Conservation (phyloP, 1,284 basidiomycete species). For the Puccinia brachypodii region DNA sequence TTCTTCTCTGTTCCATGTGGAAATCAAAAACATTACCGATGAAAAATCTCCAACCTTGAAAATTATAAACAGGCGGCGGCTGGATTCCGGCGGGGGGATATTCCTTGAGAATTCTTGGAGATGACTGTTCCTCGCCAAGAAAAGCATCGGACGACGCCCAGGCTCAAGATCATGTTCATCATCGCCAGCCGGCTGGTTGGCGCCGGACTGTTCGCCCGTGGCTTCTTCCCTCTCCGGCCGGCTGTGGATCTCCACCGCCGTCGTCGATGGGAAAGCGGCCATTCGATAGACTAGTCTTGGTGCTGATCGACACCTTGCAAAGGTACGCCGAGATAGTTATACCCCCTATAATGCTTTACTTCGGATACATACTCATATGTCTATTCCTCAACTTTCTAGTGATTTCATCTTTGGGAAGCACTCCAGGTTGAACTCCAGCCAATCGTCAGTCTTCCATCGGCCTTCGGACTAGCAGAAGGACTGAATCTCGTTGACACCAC, state of each 20-base stretch:
- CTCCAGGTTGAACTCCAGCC: constrained; percentile 50
- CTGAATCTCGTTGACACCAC: background rate
- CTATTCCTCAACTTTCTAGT: constrained; percentile 18
- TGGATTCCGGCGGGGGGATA: no score
- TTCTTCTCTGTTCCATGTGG: no score
- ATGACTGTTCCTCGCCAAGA: background rate
- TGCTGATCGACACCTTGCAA: constrained; percentile 52
- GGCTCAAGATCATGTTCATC: constrained; percentile 1
- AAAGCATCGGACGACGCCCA: background rate
- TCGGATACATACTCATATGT: constrained; percentile 44
- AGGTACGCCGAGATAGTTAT: constrained; percentile 45
- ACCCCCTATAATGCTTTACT: constrained; percentile 41
- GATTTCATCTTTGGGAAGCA: constrained; percentile 50
- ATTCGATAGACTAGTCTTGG: constrained; percentile 51
- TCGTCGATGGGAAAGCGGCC: background rate
- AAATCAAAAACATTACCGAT: no score
- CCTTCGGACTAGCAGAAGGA: background rate
- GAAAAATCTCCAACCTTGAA: no score
- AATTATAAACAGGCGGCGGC: no score
- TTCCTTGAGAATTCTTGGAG: no score
- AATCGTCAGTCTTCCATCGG: constrained; percentile 41
- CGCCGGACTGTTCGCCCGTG: constrained; percentile 24
- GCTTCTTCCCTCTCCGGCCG: constrained; percentile 40
- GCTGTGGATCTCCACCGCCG: constrained; percentile 17
- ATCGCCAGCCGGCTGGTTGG: constrained; percentile 21